These are phyloP conservation scores for Coniosporium apollinis DNA, from an alignment of 495 filamentous ascomycete species.

Conservation along the genomic window DNA sequence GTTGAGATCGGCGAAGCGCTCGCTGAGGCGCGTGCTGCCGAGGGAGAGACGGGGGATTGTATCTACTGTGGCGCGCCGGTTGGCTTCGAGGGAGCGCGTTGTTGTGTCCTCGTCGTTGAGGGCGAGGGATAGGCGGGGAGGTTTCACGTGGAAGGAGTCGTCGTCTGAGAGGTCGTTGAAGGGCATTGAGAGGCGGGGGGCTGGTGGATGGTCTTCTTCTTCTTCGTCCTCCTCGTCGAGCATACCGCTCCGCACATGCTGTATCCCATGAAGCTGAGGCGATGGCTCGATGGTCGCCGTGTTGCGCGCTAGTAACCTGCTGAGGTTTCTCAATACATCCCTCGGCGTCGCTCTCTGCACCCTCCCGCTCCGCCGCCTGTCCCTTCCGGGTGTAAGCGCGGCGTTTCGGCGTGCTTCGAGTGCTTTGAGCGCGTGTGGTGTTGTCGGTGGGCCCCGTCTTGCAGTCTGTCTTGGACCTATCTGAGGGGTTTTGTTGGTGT, in stretches of 20 bases:
- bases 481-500: not conserved
- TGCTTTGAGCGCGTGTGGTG: slow-evolving; percentile 57
- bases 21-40: slow-evolving; percentile 42
- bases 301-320: slow-evolving; percentile 43
- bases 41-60: slow-evolving; percentile 38
- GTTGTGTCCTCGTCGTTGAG: slow-evolving; percentile 41
- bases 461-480: not conserved
- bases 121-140: slow-evolving; percentile 52
- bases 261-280: slow-evolving; percentile 24
- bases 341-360: slow-evolving; percentile 62
- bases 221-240: slow-evolving; percentile 41
- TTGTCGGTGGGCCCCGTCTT: slow-evolving; percentile 27
- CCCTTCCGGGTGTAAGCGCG: slow-evolving; percentile 51
- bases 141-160: slow-evolving; percentile 22
- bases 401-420: slow-evolving; percentile 56
- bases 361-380: slow-evolving; percentile 46
- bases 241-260: slow-evolving; percentile 14
- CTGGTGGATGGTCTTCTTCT: slow-evolving; percentile 43
- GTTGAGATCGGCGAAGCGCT: slow-evolving; percentile 36
- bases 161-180: slow-evolving; percentile 45
- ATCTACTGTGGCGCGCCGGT: slow-evolving; percentile 37
- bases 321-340: slow-evolving; percentile 49
- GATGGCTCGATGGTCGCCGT: slow-evolving; percentile 43
- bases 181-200: slow-evolving; percentile 52
- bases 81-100: slow-evolving; percentile 50